Base-by-base conservation (phyloP, 2,329 filamentous ascomycete species). In the Colletotrichum kahawae region DNA sequence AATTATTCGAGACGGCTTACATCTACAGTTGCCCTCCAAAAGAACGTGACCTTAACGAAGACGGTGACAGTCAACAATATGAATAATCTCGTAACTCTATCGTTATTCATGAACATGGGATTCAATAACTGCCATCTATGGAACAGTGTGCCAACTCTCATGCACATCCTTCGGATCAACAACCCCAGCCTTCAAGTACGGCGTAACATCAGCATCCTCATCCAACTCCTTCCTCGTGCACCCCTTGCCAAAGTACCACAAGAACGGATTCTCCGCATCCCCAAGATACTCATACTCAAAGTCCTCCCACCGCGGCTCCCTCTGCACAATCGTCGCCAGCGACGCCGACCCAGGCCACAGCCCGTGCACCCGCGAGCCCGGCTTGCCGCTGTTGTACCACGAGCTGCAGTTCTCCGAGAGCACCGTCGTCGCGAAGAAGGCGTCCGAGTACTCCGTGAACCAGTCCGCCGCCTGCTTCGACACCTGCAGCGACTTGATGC, bases 291-390 rank as follows among this genome's bases (percentile, higher is more conserved):
- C 83, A 77, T 88, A 90, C 72, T 89, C 85, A 81, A 84, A 91
- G 70, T 91, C 90, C 78, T 91, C 89, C 88, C 89, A 91, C 12
- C 89, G 81, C 2, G 89, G 89, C n/a, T 89, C 84, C 27, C 86
- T 82, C 29, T 91, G 85, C 9, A 93, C 86, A 16, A 90, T 87
- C 3, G 92, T 92, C 36, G 91, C 84, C 78, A 93, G 91, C 0
- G 89, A 86, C 1, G 92, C 92, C 77, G 91, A 93, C 0, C 93
- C 93, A 0, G 93, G 93, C 90, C 93, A 95, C 8, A 94, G 80
- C 0, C 92, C 93, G 76, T 94, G 92, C 29, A 95, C 91, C 5
- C 92, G 85, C 0, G 87, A 89, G 0, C 92, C 93, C 0, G 92
- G 89, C 7, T 84, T 84, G 0, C 91, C 91, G 14, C 93, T 91